phyloP scores from a whole-genome alignment of 768 basidiomycete species.

The Tephrocybe sp. region DNA sequence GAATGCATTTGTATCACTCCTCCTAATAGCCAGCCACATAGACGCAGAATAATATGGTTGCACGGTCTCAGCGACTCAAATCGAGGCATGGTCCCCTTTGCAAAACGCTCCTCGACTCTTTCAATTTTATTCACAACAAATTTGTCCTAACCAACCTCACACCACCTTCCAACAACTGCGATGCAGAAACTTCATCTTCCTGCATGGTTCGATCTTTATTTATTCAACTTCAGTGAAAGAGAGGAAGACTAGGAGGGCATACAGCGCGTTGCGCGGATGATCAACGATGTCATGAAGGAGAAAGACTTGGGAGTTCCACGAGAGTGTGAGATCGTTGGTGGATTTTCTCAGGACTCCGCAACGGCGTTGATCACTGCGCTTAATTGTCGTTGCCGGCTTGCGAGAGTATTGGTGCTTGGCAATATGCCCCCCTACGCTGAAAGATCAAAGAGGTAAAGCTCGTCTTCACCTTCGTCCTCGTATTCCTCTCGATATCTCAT shows the following conservation, averaged over 20 bases:
- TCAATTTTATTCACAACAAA: conserved; percentile 55
- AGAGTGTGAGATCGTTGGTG: conserved; percentile 66
- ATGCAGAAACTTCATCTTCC: conserved; percentile 44
- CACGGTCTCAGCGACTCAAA: conserved; percentile 30
- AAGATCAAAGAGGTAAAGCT: conserved; percentile 48
- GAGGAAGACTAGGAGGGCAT: conserved; percentile 60
- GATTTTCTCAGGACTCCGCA: conserved; percentile 70
- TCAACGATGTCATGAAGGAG: conserved; percentile 62
- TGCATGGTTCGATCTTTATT: conserved; percentile 56
- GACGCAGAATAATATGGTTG: conserved; percentile 66
- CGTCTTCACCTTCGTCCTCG: not conserved
- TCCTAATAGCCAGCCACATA: conserved; percentile 20
- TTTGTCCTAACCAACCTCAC: conserved; percentile 69
- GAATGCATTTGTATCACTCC: conserved; percentile 4
- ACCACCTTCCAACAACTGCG: conserved; percentile 2
- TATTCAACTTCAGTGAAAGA: conserved; percentile 39
- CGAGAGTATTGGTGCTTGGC: conserved; percentile 57
- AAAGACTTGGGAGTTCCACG: conserved; percentile 49
- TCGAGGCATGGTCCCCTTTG: conserved; percentile 53
- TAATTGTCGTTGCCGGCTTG: conserved; percentile 47
- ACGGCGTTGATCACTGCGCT: conserved; percentile 57
- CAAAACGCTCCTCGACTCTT: conserved; percentile 36
- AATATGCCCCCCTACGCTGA: conserved; percentile 56
- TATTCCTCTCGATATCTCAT: not conserved
- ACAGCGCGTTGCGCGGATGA: conserved; percentile 39